A percentile compares a stretch with the other conserved stretches of the same genome.
Conservation (phyloP, 768 basidiomycete genomes). For the Suillus occidentalis region DNA sequence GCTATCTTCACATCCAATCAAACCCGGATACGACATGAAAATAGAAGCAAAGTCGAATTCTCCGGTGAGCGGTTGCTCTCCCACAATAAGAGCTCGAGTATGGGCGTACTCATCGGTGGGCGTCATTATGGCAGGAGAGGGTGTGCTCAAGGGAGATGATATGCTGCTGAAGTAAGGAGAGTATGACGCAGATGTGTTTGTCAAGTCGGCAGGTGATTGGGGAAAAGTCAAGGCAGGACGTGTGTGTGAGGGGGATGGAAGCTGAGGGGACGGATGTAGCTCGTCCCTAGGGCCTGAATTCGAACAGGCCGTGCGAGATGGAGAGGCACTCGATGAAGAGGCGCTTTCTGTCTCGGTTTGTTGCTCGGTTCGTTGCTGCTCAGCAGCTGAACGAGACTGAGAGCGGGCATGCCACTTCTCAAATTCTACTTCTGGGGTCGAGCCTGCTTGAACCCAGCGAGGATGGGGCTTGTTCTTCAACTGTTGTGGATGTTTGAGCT, state of each 20-base stretch:
- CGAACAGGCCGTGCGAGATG: slow-evolving; percentile 4
- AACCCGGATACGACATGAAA: slow-evolving; percentile 36
- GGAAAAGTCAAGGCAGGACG: slow-evolving; percentile 33
- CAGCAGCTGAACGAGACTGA: slow-evolving; percentile 20
- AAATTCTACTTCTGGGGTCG: slow-evolving; percentile 25
- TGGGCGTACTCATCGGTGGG: slow-evolving; percentile 46
- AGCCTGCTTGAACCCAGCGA: slow-evolving; percentile 46
- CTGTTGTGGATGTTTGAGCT: slow-evolving; percentile 31
- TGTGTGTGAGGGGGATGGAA: slow-evolving; percentile 31
- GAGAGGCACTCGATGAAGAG: slow-evolving; percentile 5
- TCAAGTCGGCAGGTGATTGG: slow-evolving; percentile 19
- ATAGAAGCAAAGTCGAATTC: slow-evolving; percentile 46
- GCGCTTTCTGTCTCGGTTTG: slow-evolving; percentile 1
- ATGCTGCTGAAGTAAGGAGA: slow-evolving; percentile 19
- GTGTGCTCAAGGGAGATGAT: slow-evolving; percentile 26
- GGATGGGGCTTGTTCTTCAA: slow-evolving; percentile 75
- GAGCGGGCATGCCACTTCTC: slow-evolving; percentile 25
- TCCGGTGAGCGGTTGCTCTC: slow-evolving; percentile 25
- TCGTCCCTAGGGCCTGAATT: slow-evolving; percentile 2
- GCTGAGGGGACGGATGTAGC: slow-evolving; percentile 12
- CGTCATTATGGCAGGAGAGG: slow-evolving; percentile 39
- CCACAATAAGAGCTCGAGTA: slow-evolving; percentile 29
- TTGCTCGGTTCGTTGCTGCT: slow-evolving; percentile 10
- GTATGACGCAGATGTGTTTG: slow-evolving; percentile 11
- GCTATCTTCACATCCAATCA: slow-evolving; percentile 19